Conservation (phyloP, 2,329 filamentous ascomycete genomes). For the Beauveria scarabaeidicola region DNA sequence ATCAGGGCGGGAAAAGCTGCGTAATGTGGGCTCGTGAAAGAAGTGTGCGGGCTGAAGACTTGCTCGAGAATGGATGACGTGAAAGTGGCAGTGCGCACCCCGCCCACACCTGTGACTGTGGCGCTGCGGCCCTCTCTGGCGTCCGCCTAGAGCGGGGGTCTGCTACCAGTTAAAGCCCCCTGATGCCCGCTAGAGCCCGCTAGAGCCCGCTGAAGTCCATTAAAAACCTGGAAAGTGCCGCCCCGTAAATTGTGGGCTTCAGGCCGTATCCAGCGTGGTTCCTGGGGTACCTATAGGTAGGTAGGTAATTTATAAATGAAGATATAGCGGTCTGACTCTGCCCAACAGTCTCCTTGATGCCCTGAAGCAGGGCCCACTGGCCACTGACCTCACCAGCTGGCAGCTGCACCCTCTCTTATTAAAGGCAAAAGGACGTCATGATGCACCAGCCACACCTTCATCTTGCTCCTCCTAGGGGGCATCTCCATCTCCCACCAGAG, state of each 20-base stretch:
- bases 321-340: neutral
- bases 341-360: neutral
- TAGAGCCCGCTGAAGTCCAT: neutral
- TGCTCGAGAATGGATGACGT: conserved; percentile 1
- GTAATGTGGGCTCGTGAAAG: neutral
- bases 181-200: neutral
- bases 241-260: neutral
- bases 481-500: neutral
- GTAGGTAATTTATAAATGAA: too few relatives aligned
- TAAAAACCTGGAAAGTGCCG: conserved; percentile 8
- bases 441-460: conserved; percentile 4
- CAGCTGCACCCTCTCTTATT: neutral
- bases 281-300: too few relatives aligned
- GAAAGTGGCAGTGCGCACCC: conserved; percentile 8
- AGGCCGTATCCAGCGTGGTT: neutral
- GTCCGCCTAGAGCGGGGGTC: neutral
- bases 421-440: neutral
- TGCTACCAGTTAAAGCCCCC: too few relatives aligned
- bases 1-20: neutral
- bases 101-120: conserved; percentile 1
- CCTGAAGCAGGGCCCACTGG: neutral
- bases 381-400: conserved; percentile 3
- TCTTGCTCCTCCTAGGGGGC: neutral
- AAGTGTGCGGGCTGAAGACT: neutral
- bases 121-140: neutral